Conservation (phyloP, 2,329 filamentous ascomycete species). For the Colletotrichum sp. region DNA sequence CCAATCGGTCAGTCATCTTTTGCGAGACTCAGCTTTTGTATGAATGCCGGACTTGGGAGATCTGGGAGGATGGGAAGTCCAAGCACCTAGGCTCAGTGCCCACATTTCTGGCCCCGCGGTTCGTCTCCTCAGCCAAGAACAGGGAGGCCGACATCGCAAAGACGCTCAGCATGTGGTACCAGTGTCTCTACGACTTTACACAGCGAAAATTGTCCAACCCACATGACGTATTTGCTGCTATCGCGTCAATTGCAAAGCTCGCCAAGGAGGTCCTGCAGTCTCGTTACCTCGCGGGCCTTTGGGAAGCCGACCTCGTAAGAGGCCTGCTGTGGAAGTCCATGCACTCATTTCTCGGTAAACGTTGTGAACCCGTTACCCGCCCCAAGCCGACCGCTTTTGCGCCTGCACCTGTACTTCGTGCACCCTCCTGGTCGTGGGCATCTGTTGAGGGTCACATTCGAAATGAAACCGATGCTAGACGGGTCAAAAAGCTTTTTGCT, state of each 20-base stretch:
- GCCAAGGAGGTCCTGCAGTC: neutral
- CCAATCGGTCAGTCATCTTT: neutral
- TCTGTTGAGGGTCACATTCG: neutral
- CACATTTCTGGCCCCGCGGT: neutral
- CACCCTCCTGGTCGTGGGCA: conserved; percentile 5
- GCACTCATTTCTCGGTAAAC: neutral
- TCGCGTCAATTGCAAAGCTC: conserved; percentile 4
- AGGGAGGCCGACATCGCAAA: neutral
- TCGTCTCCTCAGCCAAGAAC: neutral
- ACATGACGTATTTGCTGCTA: conserved; percentile 5
- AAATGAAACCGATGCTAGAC: neutral
- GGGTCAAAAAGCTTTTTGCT: neutral
- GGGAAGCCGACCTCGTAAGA: neutral
- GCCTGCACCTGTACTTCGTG: neutral
- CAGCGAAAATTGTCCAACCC: neutral
- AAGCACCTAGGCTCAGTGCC: neutral
- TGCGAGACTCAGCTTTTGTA: neutral
- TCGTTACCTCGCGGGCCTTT: conserved; percentile 1
- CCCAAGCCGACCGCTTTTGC: neutral
- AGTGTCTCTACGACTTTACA: neutral
- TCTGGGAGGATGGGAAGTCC: neutral
- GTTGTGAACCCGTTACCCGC: neutral
- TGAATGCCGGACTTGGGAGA: neutral
- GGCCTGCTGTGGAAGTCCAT: neutral
- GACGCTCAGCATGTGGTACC: neutral